Evolutionary conservation across 2,329 filamentous ascomycete genomes (phyloP).

Genomic region (Colletotrichum cordylinicola): DNA sequence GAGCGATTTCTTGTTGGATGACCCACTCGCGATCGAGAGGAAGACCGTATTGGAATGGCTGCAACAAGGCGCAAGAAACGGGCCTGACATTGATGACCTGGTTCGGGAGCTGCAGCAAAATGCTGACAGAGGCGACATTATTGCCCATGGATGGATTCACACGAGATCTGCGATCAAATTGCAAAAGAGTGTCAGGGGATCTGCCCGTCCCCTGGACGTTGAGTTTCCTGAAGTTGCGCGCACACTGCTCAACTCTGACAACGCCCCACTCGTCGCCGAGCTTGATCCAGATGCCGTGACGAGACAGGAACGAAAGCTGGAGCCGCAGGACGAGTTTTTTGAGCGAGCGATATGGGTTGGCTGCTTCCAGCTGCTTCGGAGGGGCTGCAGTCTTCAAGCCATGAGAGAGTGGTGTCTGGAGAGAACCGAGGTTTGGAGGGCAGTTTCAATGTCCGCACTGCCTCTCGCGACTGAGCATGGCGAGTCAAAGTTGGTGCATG

Average conservation of each 20-base stretch:
- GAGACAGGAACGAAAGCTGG: slow-evolving; percentile 77
- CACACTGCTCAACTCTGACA: slow-evolving; percentile 63
- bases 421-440: slow-evolving; percentile 87
- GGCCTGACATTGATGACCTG: slow-evolving; percentile 76
- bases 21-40: slow-evolving; percentile 78
- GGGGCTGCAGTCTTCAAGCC: slow-evolving; percentile 75
- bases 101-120: slow-evolving; percentile 78
- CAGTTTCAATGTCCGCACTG: slow-evolving; percentile 78
- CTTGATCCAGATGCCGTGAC: slow-evolving; percentile 90
- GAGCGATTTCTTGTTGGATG: slow-evolving; percentile 73
- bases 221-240: slow-evolving; percentile 61
- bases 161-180: slow-evolving; percentile 90
- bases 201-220: slow-evolving; percentile 56
- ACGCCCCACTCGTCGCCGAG: slow-evolving; percentile 77
- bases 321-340: slow-evolving; percentile 85
- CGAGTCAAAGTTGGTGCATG: slow-evolving; percentile 42
- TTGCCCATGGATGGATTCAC: slow-evolving; percentile 90
- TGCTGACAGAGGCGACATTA: slow-evolving; percentile 80
- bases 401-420: slow-evolving; percentile 88
- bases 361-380: slow-evolving; percentile 91
- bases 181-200: slow-evolving; percentile 73
- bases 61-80: slow-evolving; percentile 75
- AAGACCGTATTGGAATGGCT: slow-evolving; percentile 86
- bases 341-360: slow-evolving; percentile 91
- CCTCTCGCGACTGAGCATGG: slow-evolving; percentile 57